phyloP scores from a whole-genome alignment of 1,139 yeast genomes.

The Eremothecium sinecaudum region DNA sequence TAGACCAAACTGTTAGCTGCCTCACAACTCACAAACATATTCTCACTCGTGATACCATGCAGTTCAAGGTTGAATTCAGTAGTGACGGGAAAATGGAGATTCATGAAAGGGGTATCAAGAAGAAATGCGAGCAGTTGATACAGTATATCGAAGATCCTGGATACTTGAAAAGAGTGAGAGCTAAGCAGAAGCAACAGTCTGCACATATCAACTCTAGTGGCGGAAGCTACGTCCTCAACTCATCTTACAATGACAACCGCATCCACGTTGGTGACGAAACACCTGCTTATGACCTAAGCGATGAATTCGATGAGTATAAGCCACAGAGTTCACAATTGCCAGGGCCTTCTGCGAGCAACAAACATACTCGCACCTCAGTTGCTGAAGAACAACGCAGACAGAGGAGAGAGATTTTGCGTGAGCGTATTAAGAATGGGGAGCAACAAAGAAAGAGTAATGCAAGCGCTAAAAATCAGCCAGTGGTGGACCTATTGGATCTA shows the following conservation, averaged over 20 bases:
- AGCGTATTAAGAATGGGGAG: slow-evolving; percentile 28
- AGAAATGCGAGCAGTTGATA: slow-evolving; percentile 26
- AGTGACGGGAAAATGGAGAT: slow-evolving; percentile 32
- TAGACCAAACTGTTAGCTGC: slow-evolving; percentile 28
- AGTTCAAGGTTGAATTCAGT: slow-evolving; percentile 26
- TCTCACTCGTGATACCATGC: slow-evolving; percentile 24
- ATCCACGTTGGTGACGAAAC: slow-evolving; percentile 8
- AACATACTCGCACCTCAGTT: slow-evolving; percentile 20
- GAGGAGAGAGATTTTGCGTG: slow-evolving; percentile 30
- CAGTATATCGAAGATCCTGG: slow-evolving; percentile 26
- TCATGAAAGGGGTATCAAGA: slow-evolving; percentile 30
- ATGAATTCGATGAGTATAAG: slow-evolving; percentile 17
- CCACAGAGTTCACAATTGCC: slow-evolving; percentile 8
- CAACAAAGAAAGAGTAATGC: slow-evolving; percentile 18
- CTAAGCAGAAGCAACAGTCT: slow-evolving; percentile 23
- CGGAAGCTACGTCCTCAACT: slow-evolving; percentile 12
- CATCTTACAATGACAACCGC: slow-evolving; percentile 18
- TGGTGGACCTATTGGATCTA: slow-evolving; percentile 20
- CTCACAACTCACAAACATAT: slow-evolving; percentile 27
- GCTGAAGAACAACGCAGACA: slow-evolving; percentile 30
- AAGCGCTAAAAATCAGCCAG: slow-evolving; percentile 16
- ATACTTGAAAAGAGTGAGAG: slow-evolving; percentile 26
- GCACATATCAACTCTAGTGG: slow-evolving; percentile 18
- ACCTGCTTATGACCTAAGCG: slow-evolving; percentile 15
- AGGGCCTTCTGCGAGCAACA: slow-evolving; percentile 7